phyloP scores from a whole-genome alignment of 441 rosid genomes.

The Rhodomyrtus psidioides region DNA sequence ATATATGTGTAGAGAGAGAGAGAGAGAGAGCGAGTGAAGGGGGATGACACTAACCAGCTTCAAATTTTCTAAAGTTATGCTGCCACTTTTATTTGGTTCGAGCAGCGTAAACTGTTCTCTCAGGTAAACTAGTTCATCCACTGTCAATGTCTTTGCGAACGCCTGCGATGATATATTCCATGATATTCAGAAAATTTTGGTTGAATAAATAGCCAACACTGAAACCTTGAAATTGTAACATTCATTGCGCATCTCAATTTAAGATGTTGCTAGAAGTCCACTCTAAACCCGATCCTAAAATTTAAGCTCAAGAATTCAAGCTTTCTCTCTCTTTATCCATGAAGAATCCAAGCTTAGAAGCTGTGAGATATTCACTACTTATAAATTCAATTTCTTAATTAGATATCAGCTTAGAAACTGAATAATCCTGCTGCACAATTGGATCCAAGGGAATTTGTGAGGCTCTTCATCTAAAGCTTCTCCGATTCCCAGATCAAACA shows the following conservation, averaged over 20 bases:
- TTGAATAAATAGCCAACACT: neutral
- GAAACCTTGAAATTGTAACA: neutral
- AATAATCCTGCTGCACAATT: neutral
- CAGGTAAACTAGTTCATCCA: slow-evolving; percentile 54
- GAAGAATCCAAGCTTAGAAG: neutral
- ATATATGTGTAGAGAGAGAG: neutral
- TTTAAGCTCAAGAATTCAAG: neutral
- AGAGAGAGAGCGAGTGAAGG: neutral
- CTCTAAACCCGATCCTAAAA: neutral
- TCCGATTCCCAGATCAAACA: neutral
- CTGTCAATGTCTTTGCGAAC: slow-evolving; percentile 66
- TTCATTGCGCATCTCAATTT: neutral
- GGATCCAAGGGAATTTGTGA: neutral
- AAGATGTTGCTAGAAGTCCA: neutral
- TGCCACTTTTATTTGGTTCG: slow-evolving; percentile 60
- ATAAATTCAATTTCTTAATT: neutral
- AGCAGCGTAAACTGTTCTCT: slow-evolving; percentile 66
- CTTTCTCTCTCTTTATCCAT: neutral
- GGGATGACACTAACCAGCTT: slow-evolving; percentile 33
- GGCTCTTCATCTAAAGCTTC: neutral
- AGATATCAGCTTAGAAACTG: neutral
- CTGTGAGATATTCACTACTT: neutral
- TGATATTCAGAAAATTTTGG: neutral
- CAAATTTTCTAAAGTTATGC: slow-evolving; percentile 54
- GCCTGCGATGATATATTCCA: slow-evolving; percentile 44